Conservation (phyloP, 2,329 filamentous ascomycete species). For the Lachnellula occidentalis region DNA sequence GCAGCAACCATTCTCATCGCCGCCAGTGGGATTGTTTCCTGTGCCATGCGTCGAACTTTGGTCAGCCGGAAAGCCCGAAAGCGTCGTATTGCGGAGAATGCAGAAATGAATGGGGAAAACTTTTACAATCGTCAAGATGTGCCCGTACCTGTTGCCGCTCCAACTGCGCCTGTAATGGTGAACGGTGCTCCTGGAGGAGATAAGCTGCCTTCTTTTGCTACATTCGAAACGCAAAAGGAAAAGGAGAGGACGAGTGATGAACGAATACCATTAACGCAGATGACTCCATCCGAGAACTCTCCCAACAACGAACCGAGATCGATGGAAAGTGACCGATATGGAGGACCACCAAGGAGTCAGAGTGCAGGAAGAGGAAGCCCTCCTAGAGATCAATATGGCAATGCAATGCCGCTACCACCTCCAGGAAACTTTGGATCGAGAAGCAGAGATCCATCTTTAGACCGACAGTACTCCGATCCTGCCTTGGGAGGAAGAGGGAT, state of each 20-base stretch:
- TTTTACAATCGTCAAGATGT: conserved; percentile 67
- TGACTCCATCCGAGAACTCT: conserved; percentile 55
- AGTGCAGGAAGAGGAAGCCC: conserved; percentile 27
- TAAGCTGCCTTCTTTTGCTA: conserved; percentile 50
- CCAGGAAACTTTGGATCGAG: conserved; percentile 33
- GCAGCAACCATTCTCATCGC: conserved; percentile 82
- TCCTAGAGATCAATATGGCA: conserved; percentile 60
- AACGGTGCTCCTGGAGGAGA: conserved; percentile 50
- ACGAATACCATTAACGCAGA: conserved; percentile 60
- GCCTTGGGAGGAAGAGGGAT: conserved; percentile 27
- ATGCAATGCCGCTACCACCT: conserved; percentile 36
- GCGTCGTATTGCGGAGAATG: conserved; percentile 85
- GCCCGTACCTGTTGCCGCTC: conserved; percentile 28
- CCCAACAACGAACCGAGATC: conserved; percentile 33
- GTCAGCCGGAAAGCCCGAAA: conserved; percentile 90
- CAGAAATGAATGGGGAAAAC: conserved; percentile 94
- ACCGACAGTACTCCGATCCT: conserved; percentile 35
- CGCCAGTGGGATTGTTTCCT: conserved; percentile 77
- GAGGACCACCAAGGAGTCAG: conserved; percentile 8
- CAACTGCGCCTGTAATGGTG: conserved; percentile 47
- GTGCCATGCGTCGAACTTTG: conserved; percentile 88
- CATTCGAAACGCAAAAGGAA: conserved; percentile 56
- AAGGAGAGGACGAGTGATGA: conserved; percentile 62
- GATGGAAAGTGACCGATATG: conserved; percentile 16
- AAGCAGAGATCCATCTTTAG: conserved; percentile 43